A percentile compares a stretch with the other conserved stretches of the same genome.
These are phyloP conservation scores for Yarrowia hollandica DNA, from an alignment of 805 yeast genomes.

Conservation along the genomic window DNA sequence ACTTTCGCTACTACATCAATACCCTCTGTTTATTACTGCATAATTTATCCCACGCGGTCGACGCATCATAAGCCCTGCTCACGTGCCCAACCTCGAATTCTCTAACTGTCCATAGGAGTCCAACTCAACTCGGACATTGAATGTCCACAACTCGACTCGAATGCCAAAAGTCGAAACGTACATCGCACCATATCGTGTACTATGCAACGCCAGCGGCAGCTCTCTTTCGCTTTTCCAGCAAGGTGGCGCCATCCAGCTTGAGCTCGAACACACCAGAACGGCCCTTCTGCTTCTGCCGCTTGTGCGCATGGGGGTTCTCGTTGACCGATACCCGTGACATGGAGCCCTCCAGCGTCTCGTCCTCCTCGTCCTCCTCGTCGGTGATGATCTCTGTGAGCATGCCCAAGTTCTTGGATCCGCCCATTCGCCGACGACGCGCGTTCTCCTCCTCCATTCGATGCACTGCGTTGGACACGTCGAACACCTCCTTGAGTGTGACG, in stretches of 20 bases:
- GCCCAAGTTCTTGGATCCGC: conserved; percentile 30
- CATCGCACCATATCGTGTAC: not conserved
- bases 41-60: not conserved
- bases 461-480: conserved; percentile 82
- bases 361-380: conserved; percentile 41
- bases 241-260: conserved; percentile 62
- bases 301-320: conserved; percentile 29
- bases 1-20: not conserved
- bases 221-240: conserved; percentile 53
- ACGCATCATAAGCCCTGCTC: not conserved
- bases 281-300: conserved; percentile 31
- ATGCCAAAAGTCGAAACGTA: not conserved
- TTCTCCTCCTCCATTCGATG: conserved; percentile 74
- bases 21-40: conserved; percentile 11
- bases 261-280: conserved; percentile 50
- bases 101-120: conserved; percentile 12
- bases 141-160: too few relatives aligned
- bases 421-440: conserved; percentile 40
- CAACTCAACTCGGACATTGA: too few relatives aligned
- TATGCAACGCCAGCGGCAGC: conserved; percentile 26
- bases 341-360: conserved; percentile 30
- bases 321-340: conserved; percentile 33
- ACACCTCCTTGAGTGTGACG: conserved; percentile 79
- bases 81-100: not conserved
- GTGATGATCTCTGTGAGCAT: conserved; percentile 35